phyloP scores from a whole-genome alignment of 2,329 filamentous ascomycete species.

The Pseudogymnoascus sp. region DNA sequence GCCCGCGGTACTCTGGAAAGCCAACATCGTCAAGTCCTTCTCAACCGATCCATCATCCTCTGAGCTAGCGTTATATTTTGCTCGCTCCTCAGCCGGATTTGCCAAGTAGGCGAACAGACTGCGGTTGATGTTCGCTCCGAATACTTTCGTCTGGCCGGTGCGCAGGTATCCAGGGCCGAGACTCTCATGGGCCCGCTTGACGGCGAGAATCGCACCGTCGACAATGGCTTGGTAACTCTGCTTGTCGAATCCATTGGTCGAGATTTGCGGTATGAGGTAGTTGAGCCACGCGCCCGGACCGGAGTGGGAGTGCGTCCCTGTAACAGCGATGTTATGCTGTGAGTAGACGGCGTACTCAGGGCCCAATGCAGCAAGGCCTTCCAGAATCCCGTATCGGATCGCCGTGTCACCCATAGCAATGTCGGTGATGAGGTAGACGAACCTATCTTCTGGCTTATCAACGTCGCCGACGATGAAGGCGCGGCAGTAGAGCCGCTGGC shows the following conservation, averaged over 20 bases:
- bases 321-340: conserved; percentile 76
- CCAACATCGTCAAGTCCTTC: conserved; percentile 71
- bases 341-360: conserved; percentile 65
- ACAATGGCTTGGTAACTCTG: conserved; percentile 88
- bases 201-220: conserved; percentile 72
- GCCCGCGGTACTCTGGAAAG: conserved; percentile 64
- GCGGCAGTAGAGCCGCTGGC: conserved; percentile 80
- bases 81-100: conserved; percentile 70
- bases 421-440: conserved; percentile 83
- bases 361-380: conserved; percentile 62
- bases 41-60: conserved; percentile 52
- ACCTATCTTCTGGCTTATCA: conserved; percentile 56
- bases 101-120: conserved; percentile 81
- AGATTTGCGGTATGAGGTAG: conserved; percentile 86
- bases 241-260: conserved; percentile 74
- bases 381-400: conserved; percentile 75
- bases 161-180: conserved; percentile 58
- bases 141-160: conserved; percentile 59
- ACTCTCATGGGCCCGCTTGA: conserved; percentile 68
- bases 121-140: conserved; percentile 77
- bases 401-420: conserved; percentile 84
- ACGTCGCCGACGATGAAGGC: conserved; percentile 78
- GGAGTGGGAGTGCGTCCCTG: conserved; percentile 87
- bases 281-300: conserved; percentile 92
- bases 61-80: conserved; percentile 48